phyloP scores from a whole-genome alignment of 495 filamentous ascomycete species.

The Astrocystis sublimbata region DNA sequence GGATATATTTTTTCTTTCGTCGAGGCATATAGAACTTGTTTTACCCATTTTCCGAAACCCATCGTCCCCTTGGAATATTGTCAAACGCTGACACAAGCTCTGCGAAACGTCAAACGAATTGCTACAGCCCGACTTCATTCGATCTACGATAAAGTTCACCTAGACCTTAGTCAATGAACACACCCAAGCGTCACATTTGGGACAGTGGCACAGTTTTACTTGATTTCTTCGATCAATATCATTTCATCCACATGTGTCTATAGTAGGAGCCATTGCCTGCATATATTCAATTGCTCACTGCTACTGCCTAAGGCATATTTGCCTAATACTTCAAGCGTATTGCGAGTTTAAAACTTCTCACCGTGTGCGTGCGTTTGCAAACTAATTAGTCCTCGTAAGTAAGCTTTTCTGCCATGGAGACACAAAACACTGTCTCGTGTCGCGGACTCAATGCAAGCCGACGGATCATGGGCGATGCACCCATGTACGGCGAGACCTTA shows the following conservation, averaged over 20 bases:
- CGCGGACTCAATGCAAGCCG: conserved; percentile 11
- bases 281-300: no score
- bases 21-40: no score
- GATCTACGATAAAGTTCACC: background rate
- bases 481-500: conserved; percentile 38
- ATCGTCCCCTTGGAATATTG: background rate
- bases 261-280: no score
- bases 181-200: background rate
- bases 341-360: no score
- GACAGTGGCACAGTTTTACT: background rate
- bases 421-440: background rate
- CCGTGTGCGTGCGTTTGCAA: no score
- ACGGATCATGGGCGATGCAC: conserved; percentile 33
- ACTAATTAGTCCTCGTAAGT: no score
- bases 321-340: no score
- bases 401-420: no score
- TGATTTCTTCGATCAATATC: background rate
- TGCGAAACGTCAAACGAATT: conserved; percentile 23
- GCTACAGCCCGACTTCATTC: conserved; percentile 38
- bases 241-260: no score
- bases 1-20: no score
- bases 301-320: no score
- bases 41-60: no score
- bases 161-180: background rate
- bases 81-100: background rate